Base-by-base conservation (phyloP, 768 basidiomycete species). In the Rhizopogon rudus region DNA sequence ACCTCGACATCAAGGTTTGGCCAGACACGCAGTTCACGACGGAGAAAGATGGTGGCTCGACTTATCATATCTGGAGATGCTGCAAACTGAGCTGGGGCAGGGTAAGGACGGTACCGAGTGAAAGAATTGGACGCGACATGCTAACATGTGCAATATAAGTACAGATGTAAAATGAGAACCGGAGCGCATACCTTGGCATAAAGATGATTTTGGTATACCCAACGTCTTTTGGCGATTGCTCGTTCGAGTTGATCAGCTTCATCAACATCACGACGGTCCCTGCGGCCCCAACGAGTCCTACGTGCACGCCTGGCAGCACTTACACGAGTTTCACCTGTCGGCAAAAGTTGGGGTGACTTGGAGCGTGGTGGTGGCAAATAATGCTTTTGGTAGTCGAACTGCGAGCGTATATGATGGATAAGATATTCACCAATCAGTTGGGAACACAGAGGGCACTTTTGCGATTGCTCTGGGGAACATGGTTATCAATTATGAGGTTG, bases 11-110 rank as follows among this genome's bases (percentile, higher is more conserved):
- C 94, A n/a, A 93, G 73, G 64, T 86, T 82, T 9, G 81, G 77
- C 94, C 94, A 98, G 4, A 96, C 88, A 49, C 82, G 83, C 42
- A 97, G 72, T 66, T 98, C 94, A 43, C 94, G 79, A 39, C 95
- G 79, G 10, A 97, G 67, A 64, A 96, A 98, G 13, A 77, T 77
- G 0, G 85, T 93, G 33, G 91, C 89, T 10, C 91, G 81, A 50
- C 81, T 82, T 46, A 92, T 78, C 8, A 87, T 74, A 60, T 91
- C 87, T 31, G 79, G 81, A 16, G 92, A 90, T 1, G 86, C 80
- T 10, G 91, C 58, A 61, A 98, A 92, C 63, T 93, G 91, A 3
- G 86, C 71, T 0, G 94, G 92, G 0, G 85, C 86, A n/a, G 94
- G 93, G 60, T 83, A 91, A 17, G 94, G 93, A n/a, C 85, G 84